phyloP scores from a whole-genome alignment of 2,329 filamentous ascomycete species.

The Penicillium olsonii region DNA sequence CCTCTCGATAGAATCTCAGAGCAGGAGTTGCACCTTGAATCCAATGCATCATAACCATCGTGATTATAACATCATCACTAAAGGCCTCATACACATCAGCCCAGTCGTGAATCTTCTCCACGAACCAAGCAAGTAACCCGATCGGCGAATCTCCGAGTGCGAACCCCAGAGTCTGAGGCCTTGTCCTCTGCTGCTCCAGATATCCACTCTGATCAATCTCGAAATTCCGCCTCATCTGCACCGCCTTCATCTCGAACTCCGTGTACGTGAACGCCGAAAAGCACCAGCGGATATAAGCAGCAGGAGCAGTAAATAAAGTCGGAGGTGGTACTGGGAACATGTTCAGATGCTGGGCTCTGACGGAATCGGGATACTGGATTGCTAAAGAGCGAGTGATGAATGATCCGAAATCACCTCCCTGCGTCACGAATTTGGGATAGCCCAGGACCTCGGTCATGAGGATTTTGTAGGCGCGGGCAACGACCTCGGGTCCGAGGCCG shows the following conservation, averaged over 20 bases:
- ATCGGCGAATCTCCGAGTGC: conserved; percentile 24
- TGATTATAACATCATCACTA: conserved; percentile 23
- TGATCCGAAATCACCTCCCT: conserved; percentile 31
- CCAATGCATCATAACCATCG: conserved; percentile 33
- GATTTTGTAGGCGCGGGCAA: not conserved
- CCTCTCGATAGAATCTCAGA: conserved; percentile 12
- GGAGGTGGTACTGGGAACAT: conserved; percentile 1
- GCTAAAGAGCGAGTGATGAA: conserved; percentile 26
- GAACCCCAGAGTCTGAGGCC: conserved; percentile 25
- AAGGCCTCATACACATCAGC: not conserved
- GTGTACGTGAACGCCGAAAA: conserved; percentile 9
- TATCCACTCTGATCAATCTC: conserved; percentile 14
- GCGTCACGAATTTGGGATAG: conserved; percentile 22
- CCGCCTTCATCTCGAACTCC: not conserved
- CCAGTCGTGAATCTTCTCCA: not conserved
- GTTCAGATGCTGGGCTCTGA: not conserved
- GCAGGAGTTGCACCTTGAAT: conserved; percentile 16
- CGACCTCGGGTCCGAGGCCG: not conserved
- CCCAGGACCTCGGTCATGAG: not conserved
- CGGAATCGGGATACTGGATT: conserved; percentile 19
- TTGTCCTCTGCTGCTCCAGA: conserved; percentile 11
- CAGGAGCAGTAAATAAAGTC: conserved; percentile 6
- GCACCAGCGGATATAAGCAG: conserved; percentile 11
- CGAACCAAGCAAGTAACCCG: not conserved
- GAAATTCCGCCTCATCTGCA: conserved; percentile 2